These are phyloP conservation scores for Cicer judaicum DNA, from an alignment of 306 rosid species.

Conservation along the genomic window DNA sequence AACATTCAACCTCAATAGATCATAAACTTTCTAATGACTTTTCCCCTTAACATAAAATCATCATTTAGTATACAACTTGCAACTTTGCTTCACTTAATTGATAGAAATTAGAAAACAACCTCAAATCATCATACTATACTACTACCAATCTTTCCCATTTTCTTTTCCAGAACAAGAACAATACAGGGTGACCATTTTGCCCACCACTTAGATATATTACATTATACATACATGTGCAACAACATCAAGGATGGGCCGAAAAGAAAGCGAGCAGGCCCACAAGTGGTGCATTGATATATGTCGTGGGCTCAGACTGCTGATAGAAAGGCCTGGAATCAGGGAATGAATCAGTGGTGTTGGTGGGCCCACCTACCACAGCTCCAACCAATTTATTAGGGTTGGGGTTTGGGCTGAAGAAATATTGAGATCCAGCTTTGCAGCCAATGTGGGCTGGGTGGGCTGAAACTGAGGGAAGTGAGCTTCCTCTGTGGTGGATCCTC, in stretches of 20 bases:
- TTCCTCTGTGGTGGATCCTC: slow-evolving; percentile 89
- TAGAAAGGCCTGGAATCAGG: slow-evolving; percentile 91
- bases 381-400: slow-evolving; percentile 83
- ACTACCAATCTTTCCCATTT: slow-evolving; percentile 33
- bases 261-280: slow-evolving; percentile 93
- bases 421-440: slow-evolving; percentile 82
- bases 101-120: slow-evolving; percentile 29
- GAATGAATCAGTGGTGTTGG: slow-evolving; percentile 71
- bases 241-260: slow-evolving; percentile 71
- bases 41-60: slow-evolving; percentile 36
- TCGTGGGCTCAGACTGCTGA: slow-evolving; percentile 93
- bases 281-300: slow-evolving; percentile 81
- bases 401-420: slow-evolving; percentile 70
- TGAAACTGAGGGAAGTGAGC: slow-evolving; percentile 78
- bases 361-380: slow-evolving; percentile 92
- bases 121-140: slow-evolving; percentile 34
- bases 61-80: slow-evolving; percentile 37
- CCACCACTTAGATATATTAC: slow-evolving; percentile 45
- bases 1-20: neutral
- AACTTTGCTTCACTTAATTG: slow-evolving; percentile 36
- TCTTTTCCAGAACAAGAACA: neutral
- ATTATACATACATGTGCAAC: slow-evolving; percentile 19
- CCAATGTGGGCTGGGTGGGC: slow-evolving; percentile 81
- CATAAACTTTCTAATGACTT: slow-evolving; percentile 34
- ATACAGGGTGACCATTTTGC: slow-evolving; percentile 59